These are phyloP conservation scores for Elsinoe necatrix DNA, from an alignment of 2,329 filamentous ascomycete genomes.

Conservation along the genomic window DNA sequence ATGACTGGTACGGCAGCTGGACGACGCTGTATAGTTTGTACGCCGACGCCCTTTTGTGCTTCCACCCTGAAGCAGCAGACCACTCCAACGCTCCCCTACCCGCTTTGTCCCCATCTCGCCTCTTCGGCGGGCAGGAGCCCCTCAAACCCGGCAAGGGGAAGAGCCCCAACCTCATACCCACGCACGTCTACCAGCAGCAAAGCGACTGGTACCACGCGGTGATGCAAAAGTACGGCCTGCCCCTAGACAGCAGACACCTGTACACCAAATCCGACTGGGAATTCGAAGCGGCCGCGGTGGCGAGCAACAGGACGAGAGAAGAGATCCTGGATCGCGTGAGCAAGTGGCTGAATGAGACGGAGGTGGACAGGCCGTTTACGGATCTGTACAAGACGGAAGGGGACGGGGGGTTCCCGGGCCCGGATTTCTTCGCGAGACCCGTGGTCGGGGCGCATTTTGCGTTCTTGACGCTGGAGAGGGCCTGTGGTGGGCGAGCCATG, in stretches of 20 bases:
- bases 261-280: slow-evolving; percentile 91
- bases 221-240: slow-evolving; percentile 72
- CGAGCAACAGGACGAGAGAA: slow-evolving; percentile 56
- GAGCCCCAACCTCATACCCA: slow-evolving; percentile 53
- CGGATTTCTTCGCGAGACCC: slow-evolving; percentile 70
- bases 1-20: slow-evolving; percentile 73
- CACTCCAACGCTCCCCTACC: slow-evolving; percentile 33
- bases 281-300: slow-evolving; percentile 76
- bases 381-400: slow-evolving; percentile 78
- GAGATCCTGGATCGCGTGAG: slow-evolving; percentile 69
- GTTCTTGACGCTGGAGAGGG: slow-evolving; percentile 70
- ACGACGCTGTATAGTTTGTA: slow-evolving; percentile 82
- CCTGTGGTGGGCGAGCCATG: slow-evolving; percentile 62
- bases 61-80: slow-evolving; percentile 46
- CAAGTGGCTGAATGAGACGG: slow-evolving; percentile 75
- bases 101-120: slow-evolving; percentile 16
- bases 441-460: slow-evolving; percentile 83
- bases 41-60: slow-evolving; percentile 70
- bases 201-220: slow-evolving; percentile 73
- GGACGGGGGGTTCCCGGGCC: slow-evolving; percentile 62
- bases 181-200: slow-evolving; percentile 67
- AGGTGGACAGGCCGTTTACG: slow-evolving; percentile 65
- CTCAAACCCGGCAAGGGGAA: slow-evolving; percentile 25
- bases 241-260: slow-evolving; percentile 70
- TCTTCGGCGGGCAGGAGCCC: slow-evolving; percentile 17